Base-by-base conservation (phyloP, 305 asterid genomes). In the Striga hermonthica region DNA sequence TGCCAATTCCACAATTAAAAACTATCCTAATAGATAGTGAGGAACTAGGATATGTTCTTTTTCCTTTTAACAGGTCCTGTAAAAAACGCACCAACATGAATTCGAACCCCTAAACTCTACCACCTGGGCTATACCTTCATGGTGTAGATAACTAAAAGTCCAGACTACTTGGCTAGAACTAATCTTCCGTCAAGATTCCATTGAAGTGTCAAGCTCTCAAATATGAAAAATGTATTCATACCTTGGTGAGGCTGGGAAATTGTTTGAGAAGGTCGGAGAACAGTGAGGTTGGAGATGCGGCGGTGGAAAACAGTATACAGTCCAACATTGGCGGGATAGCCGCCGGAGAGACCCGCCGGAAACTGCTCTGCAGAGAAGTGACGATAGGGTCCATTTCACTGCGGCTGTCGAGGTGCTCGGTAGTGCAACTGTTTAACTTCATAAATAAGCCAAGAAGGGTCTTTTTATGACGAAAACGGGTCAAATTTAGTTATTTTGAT, bases 271-370 rank as follows among this genome's bases (percentile, higher is more conserved):
- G 85, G 48, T 72, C 67, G 40, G 74, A 58, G 76, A 87, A 86
- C 57, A 89, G 78, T 37, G 83, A 80, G 9, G 92, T 76, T 9
- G 97, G 88, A 76, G 91, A 76, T n/a, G 72, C 74, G 70, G 64
- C 53, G 8, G 87, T 81, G 57, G 98, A 83, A 73, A 82, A 75
- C 70, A 92, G 74, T 11, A 92, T 68, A 68, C 97, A 92, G 72
- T 92, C 98, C 47, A 92, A 74, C 81, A 86, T 81, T 41, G 81
- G 83, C 73, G 95, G 95, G 52, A 87, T 57, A 14, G 95, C 91
- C 5, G 74, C 76, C 78, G 93, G 84, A 11, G 98, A 95, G 0
- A 89, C 83, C 36, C 74, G 80, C 80, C 86, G 83, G 83, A 87
- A 92, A 70, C 98, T 84, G 72, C 71, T 75, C 76, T 72, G 58